Evolutionary conservation across 495 filamentous ascomycete species (phyloP).

Genomic region (Penicillium pancosmium): DNA sequence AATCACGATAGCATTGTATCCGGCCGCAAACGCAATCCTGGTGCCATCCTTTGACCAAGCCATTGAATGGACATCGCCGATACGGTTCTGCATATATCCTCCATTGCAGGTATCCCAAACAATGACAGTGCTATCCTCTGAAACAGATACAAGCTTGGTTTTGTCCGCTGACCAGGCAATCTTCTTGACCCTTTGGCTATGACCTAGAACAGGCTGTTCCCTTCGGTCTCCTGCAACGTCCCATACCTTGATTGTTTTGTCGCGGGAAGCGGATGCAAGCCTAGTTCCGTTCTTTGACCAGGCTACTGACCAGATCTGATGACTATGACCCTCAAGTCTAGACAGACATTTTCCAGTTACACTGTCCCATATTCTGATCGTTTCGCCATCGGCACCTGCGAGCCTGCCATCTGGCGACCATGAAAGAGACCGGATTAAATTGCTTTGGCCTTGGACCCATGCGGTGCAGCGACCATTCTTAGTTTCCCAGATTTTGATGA

Average conservation of each 20-base stretch:
- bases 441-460: constrained; percentile 1
- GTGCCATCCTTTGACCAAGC: neutral
- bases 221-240: neutral
- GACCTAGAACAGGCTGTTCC: neutral
- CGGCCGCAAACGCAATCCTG: neutral
- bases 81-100: neutral
- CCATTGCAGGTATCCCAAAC: neutral
- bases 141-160: neutral
- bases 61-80: neutral
- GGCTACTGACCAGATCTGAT: constrained; percentile 8
- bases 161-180: neutral
- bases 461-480: constrained; percentile 2
- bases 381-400: constrained; percentile 8
- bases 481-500: constrained; percentile 7
- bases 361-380: constrained; percentile 6
- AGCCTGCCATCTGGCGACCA: constrained; percentile 10
- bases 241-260: constrained; percentile 10
- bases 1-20: neutral
- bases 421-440: constrained; percentile 4
- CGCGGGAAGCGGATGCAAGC: constrained; percentile 4
- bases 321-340: constrained; percentile 6
- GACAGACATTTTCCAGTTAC: constrained; percentile 1
- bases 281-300: constrained; percentile 6
- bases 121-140: neutral
- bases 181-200: neutral